Evolutionary conservation across 345 rosid species (phyloP).

Genomic region (Boechera retrofracta): DNA sequence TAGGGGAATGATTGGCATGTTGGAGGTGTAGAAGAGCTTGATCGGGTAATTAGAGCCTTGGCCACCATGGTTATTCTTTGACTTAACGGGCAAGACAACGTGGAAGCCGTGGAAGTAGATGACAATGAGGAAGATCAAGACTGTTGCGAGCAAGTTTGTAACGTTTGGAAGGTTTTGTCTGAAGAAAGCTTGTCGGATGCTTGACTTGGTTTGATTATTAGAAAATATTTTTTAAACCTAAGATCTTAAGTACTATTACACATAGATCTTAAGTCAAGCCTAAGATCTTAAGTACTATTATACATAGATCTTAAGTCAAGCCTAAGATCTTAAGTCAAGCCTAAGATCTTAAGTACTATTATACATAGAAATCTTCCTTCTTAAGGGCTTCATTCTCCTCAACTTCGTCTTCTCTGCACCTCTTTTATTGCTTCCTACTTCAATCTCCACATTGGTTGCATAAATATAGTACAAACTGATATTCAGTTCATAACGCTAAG

Average conservation of each 20-base stretch:
- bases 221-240: too few species aligned
- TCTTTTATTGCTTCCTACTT: constrained; percentile 33
- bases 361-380: neutral
- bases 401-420: constrained; percentile 13
- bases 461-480: neutral
- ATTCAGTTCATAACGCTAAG: neutral
- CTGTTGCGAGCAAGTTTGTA: too few species aligned
- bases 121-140: too few species aligned
- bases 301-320: neutral
- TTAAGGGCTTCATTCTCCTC: constrained; percentile 1
- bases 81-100: too few species aligned
- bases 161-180: too few species aligned
- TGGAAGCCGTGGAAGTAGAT: too few species aligned
- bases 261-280: too few species aligned
- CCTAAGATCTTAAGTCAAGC: neutral
- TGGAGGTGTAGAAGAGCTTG: constrained; percentile 21
- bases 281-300: too few species aligned
- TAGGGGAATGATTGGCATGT: constrained; percentile 14
- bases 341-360: constrained; percentile 8
- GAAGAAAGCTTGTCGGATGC: too few species aligned
- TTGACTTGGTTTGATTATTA: too few species aligned
- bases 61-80: too few species aligned
- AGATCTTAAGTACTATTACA: too few species aligned
- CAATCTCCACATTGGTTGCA: constrained; percentile 1
- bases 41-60: constrained; percentile 34